Evolutionary conservation across 2,329 filamentous ascomycete genomes (phyloP).

Genomic region (Fusarium sp.): DNA sequence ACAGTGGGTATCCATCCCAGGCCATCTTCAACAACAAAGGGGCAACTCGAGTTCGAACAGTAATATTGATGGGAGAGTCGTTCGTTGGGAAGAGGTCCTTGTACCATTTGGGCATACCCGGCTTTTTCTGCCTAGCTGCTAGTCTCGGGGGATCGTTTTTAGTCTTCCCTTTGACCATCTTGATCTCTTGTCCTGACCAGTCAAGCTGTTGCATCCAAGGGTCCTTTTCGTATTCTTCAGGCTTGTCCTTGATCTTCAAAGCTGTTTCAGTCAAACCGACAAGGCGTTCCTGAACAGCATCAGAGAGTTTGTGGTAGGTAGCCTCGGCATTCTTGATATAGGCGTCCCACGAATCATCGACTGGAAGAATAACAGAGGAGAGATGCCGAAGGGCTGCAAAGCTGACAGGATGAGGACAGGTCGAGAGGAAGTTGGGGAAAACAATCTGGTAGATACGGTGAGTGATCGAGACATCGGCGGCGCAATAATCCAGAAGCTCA

Average conservation of each 20-base stretch:
- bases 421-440: slow-evolving; percentile 87
- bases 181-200: slow-evolving; percentile 93
- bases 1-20: slow-evolving; percentile 89
- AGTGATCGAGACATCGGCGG: slow-evolving; percentile 91
- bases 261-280: slow-evolving; percentile 80
- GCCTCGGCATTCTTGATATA: slow-evolving; percentile 87
- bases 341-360: slow-evolving; percentile 86
- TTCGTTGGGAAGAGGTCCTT: slow-evolving; percentile 84
- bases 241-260: slow-evolving; percentile 75
- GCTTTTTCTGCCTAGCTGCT: slow-evolving; percentile 87
- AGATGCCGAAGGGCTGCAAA: slow-evolving; percentile 94
- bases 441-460: slow-evolving; percentile 95
- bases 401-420: slow-evolving; percentile 96
- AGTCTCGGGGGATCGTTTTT: slow-evolving; percentile 83
- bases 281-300: slow-evolving; percentile 82
- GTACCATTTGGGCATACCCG: slow-evolving; percentile 96
- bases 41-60: slow-evolving; percentile 87
- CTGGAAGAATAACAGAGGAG: slow-evolving; percentile 91
- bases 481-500: slow-evolving; percentile 91
- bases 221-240: slow-evolving; percentile 78
- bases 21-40: slow-evolving; percentile 84
- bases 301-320: slow-evolving; percentile 81
- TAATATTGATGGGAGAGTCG: slow-evolving; percentile 76
- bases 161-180: slow-evolving; percentile 90
- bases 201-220: slow-evolving; percentile 95